These are phyloP conservation scores for Chrysanthemum seticuspe DNA, from an alignment of 129 eudicot species.

Conservation along the genomic window DNA sequence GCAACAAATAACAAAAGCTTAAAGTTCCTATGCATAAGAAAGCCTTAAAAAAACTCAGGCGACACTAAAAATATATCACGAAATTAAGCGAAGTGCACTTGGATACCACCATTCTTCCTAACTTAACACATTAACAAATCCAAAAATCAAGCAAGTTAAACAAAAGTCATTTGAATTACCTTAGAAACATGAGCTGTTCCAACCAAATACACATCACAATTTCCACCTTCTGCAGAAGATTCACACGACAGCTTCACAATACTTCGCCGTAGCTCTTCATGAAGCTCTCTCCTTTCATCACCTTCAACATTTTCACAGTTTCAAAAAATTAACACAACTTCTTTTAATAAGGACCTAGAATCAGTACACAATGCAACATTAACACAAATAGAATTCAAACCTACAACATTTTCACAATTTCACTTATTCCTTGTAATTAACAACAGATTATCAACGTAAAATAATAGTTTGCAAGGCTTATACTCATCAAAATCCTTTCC, in stretches of 20 bases:
- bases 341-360: too few species aligned
- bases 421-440: too few species aligned
- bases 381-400: too few species aligned
- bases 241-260: conserved; percentile 66
- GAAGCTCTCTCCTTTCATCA: conserved; percentile 39
- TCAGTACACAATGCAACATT: too few species aligned
- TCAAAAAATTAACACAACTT: too few species aligned
- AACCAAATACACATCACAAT: conserved; percentile 77
- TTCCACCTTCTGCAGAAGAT: conserved; percentile 63
- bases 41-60: conserved; percentile 10
- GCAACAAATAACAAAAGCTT: conserved; percentile 11
- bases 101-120: background rate
- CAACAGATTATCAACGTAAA: too few species aligned
- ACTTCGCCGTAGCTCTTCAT: conserved; percentile 60
- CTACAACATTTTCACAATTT: too few species aligned
- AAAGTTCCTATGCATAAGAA: background rate
- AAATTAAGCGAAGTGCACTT: background rate
- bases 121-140: background rate
- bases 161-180: conserved; percentile 39
- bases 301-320: conserved; percentile 25
- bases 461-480: too few species aligned
- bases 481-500: too few species aligned
- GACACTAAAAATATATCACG: background rate
- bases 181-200: conserved; percentile 92
- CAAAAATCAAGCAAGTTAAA: background rate